Base-by-base conservation (phyloP, 768 basidiomycete species). In the Tricholoma flavovirens region DNA sequence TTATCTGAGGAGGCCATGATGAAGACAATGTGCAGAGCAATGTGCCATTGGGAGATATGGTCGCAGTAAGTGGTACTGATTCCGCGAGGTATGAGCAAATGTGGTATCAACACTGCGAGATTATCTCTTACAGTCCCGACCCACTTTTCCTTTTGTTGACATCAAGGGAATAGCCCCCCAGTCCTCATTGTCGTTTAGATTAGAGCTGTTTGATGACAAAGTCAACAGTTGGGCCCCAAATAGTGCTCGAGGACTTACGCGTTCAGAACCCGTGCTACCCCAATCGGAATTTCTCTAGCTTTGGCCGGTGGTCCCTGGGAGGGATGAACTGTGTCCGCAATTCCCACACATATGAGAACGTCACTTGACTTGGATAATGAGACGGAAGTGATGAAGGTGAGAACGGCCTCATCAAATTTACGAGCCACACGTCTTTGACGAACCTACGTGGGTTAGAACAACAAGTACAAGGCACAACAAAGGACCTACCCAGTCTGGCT, bases 31-130 rank as follows among this genome's bases (percentile, higher is more conserved):
- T 76, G 61, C 82, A 86, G 8, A 88, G 57, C 38, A 88, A 71
- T 10, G 73, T 68, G 50, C 75, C 70, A 61, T 86, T 89, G 30
- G 80, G 87, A 4, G 90, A 91, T 3, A 77, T 53, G 1, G 70
- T 68, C 14, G 79, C 77, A 57, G 74, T 77, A 24, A 83, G 64
- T 3, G 87, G 85, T 55, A 87, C 88, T 91, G 58, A 14, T 49
- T 11, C 43, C 55, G n/a, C 46, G n/a, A 4, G 7, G n/a, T 61
- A 40, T 54, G 46, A 49, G 21, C 19, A 22, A 49, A 53, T 24
- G 22, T 5, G 38, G 33, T 5, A 10, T n/a, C 45, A 19, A 9
- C 14, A n/a, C 4, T 6, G n/a, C 21, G 5, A n/a, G 53, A 30
- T 35, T 22, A 40, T 49, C 51, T 62, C 80, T 68, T 64, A 86